phyloP scores from a whole-genome alignment of 1,284 basidiomycete genomes.

The Papiliotrema nemorosa region DNA sequence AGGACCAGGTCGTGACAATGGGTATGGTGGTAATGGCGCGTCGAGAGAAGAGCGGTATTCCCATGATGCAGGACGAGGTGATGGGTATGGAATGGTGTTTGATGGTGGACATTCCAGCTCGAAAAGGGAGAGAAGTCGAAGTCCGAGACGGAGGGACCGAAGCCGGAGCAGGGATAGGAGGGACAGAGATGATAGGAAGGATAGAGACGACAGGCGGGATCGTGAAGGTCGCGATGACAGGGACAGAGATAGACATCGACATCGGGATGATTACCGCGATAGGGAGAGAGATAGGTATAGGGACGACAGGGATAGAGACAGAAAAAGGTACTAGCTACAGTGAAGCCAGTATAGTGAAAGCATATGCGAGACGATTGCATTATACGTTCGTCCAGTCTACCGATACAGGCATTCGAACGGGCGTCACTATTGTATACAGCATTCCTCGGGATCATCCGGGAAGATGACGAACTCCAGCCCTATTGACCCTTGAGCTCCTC shows the following conservation, averaged over 20 bases:
- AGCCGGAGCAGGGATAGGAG: constrained; percentile 22
- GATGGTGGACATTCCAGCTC: constrained; percentile 8
- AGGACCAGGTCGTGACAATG: constrained; percentile 13
- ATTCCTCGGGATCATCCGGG: too few relatives aligned
- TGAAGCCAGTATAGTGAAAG: too few relatives aligned
- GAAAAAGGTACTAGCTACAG: neutral
- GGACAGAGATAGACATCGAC: constrained; percentile 7
- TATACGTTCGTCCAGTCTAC: too few relatives aligned
- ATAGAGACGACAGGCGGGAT: constrained; percentile 21
- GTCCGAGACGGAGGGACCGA: constrained; percentile 18
- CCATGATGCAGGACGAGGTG: constrained; percentile 1
- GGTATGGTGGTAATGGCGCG: constrained; percentile 11
- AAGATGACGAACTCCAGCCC: too few relatives aligned
- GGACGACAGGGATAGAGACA: constrained; percentile 9
- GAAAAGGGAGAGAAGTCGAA: constrained; percentile 20
- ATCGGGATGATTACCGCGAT: constrained; percentile 12
- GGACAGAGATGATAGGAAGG: constrained; percentile 22
- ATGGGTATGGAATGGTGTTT: constrained; percentile 20
- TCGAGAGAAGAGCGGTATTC: constrained; percentile 4
- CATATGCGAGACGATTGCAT: too few relatives aligned
- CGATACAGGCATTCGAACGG: too few relatives aligned
- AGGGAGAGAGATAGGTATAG: constrained; percentile 12
- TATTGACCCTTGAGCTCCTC: constrained; percentile 32
- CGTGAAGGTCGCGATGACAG: constrained; percentile 6
- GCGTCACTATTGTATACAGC: neutral